Base-by-base conservation (phyloP, 2,329 filamentous ascomycete genomes). In the Exophiala phaeomuriformis region DNA sequence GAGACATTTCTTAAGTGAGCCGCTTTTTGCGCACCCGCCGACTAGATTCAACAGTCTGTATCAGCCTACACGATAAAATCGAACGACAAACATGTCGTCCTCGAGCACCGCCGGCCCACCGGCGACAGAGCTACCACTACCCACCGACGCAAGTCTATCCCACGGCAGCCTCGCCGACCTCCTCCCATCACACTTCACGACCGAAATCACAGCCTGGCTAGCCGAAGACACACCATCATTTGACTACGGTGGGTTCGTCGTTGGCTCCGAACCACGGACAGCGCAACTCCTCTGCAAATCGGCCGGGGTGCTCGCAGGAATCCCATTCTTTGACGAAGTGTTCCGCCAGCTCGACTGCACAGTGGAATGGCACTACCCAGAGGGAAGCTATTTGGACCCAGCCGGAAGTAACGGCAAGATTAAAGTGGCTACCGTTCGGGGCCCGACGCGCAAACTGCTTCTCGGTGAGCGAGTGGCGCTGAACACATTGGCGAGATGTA, bases 191-290 rank as follows among this genome's bases (percentile, higher is more conserved):
- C 62, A 58, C 51, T 62, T 64, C 57, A 63, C 59, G 4, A 59
- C 61, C 32, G 57, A 63, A 31, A 56, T 62, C 29, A 63, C 61
- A 4, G 52, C 80, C 65, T 98, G 93, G 93, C 85, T 96, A 9
- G 87, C 90, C 65, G 93, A 98, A 73, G 93, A 98, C 74, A 94
- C 90, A 2, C 93, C 93, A 3, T 93, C 88, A 49, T 91, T 95
- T 72, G 93, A 98, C 77, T 96, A 95, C 69, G 93, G 88, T 65
- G 93, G 93, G 56, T 98, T 95, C 70, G 93, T 98, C 4, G 93
- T 98, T 28, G 93, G 93, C 59, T 81, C 86, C 37, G 73, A 72
- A 30, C 70, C 74, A 5, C 80, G 81, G 54, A 80, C 77, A 9
- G 84, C 84, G 19, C 85, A 81, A 3, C 77, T 88, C 37, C 85